These are phyloP conservation scores for Westerdykella ornata DNA, from an alignment of 2,329 filamentous ascomycete genomes.

Conservation along the genomic window DNA sequence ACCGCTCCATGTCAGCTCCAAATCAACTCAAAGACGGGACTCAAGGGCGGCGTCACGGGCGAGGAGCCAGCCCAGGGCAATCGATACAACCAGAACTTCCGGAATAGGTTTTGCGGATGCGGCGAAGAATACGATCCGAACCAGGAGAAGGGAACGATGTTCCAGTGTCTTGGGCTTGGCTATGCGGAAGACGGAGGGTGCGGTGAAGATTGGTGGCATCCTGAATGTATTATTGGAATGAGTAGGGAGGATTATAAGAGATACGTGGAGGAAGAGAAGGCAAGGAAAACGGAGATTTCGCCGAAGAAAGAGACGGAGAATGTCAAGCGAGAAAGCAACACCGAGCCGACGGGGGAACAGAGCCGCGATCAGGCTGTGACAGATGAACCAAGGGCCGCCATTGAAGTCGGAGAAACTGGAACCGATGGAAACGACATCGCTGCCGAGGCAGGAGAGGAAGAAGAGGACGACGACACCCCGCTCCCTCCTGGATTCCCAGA, in stretches of 20 bases:
- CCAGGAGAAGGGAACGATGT: conserved; percentile 94
- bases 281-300: conserved; percentile 6
- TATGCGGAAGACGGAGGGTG: conserved; percentile 76
- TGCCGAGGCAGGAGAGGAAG: conserved; percentile 49
- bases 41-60: conserved; percentile 68
- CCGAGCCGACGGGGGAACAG: conserved; percentile 10
- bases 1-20: conserved; percentile 71
- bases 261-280: conserved; percentile 21
- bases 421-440: conserved; percentile 31
- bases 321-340: conserved; percentile 11
- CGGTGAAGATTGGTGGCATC: conserved; percentile 97
- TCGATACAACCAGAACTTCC: conserved; percentile 93
- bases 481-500: conserved; percentile 78
- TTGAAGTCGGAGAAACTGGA: conserved; percentile 18
- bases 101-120: conserved; percentile 87
- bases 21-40: conserved; percentile 63
- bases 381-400: conserved; percentile 11
- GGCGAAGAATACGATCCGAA: conserved; percentile 80
- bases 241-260: conserved; percentile 64
- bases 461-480: conserved; percentile 51
- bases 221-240: conserved; percentile 80
- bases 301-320: conserved; percentile 8
- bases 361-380: conserved; percentile 8
- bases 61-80: conserved; percentile 68
- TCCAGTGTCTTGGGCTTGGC: conserved; percentile 85